phyloP scores from a whole-genome alignment of 73 alveolate genomes.

The Effrenium voratum region DNA sequence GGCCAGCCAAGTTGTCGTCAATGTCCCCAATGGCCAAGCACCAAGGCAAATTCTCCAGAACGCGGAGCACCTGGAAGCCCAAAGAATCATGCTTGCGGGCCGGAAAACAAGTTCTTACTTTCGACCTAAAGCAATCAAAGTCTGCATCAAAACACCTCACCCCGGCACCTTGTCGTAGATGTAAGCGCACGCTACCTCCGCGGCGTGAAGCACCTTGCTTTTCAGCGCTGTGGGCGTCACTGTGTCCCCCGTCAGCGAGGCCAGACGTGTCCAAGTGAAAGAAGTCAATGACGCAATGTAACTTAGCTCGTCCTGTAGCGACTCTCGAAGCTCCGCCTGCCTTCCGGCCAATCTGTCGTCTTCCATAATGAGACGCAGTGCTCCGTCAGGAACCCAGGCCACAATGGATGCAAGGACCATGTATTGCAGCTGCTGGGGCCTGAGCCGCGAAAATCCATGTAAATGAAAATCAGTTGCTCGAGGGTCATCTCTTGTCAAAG shows the following conservation, averaged over 20 bases:
- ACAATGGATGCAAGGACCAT: background rate
- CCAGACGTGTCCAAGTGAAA: background rate
- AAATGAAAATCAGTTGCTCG: background rate
- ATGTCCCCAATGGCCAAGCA: background rate
- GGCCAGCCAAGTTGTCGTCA: background rate
- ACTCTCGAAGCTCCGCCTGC: background rate
- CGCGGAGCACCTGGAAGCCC: background rate
- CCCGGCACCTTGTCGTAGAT: background rate
- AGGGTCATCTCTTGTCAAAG: background rate
- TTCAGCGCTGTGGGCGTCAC: background rate
- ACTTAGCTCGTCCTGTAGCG: background rate
- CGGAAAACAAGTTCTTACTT: background rate
- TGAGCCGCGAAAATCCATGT: background rate
- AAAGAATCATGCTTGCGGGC: background rate
- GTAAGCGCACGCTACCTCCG: background rate
- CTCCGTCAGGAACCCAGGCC: background rate
- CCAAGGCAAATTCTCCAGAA: background rate
- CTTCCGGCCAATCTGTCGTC: background rate
- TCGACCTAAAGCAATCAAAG: background rate
- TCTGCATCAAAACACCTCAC: background rate
- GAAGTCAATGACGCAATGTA: background rate
- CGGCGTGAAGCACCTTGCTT: background rate
- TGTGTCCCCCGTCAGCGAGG: background rate
- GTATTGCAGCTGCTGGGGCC: background rate
- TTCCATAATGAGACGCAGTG: background rate